Evolutionary conservation across 169 alveolate species (phyloP).

Genomic region (Cryptosporidium andersoni): DNA sequence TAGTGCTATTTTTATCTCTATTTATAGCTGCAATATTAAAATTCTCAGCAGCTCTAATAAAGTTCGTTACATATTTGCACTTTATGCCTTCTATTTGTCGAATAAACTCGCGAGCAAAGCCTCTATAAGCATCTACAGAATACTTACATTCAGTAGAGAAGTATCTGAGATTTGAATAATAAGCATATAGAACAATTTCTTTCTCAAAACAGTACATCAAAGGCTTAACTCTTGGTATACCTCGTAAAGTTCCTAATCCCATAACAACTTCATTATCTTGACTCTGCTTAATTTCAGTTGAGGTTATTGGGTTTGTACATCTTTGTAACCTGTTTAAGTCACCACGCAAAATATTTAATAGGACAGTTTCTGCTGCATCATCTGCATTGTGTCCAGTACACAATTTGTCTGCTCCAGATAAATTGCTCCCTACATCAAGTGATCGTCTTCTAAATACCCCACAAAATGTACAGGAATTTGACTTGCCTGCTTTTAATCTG

Average conservation of each 20-base stretch:
- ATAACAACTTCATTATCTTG: neutral
- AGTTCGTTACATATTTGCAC: slow-evolving; percentile 31
- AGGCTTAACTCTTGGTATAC: slow-evolving; percentile 92
- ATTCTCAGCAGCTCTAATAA: slow-evolving; percentile 46
- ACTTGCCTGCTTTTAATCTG: slow-evolving; percentile 89
- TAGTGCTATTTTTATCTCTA: neutral
- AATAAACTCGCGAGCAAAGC: slow-evolving; percentile 92
- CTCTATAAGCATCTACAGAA: slow-evolving; percentile 96
- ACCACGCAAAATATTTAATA: slow-evolving; percentile 95
- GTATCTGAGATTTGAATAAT: slow-evolving; percentile 90
- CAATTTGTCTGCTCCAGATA: slow-evolving; percentile 89
- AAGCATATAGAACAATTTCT: slow-evolving; percentile 97
- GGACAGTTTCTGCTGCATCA: slow-evolving; percentile 96
- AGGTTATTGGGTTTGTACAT: slow-evolving; percentile 83
- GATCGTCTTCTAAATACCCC: slow-evolving; percentile 98
- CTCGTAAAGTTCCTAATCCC: slow-evolving; percentile 27
- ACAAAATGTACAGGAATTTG: slow-evolving; percentile 92
- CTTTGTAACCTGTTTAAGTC: slow-evolving; percentile 91
- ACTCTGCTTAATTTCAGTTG: slow-evolving; percentile 68
- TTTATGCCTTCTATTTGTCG: slow-evolving; percentile 86
- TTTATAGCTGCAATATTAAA: slow-evolving; percentile 13
- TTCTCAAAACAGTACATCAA: slow-evolving; percentile 93
- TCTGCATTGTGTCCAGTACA: slow-evolving; percentile 99
- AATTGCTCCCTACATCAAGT: slow-evolving; percentile 93
- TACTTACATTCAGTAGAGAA: slow-evolving; percentile 97